Conservation (phyloP, 768 basidiomycete genomes). For the Lactarius hengduanensis region DNA sequence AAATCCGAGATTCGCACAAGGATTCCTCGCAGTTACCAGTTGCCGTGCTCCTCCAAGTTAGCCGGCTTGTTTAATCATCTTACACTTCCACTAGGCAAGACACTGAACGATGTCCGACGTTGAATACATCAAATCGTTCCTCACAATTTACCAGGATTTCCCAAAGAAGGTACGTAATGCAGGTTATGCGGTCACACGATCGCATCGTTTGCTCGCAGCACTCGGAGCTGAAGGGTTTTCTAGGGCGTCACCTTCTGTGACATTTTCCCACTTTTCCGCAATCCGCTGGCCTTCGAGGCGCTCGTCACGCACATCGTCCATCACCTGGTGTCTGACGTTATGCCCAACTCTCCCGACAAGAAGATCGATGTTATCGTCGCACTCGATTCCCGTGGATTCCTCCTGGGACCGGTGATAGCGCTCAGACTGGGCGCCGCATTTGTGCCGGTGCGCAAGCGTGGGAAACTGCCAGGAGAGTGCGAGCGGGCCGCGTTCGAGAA, state of each 20-base stretch:
- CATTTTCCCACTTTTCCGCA: conserved; percentile 88
- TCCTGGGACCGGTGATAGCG: conserved; percentile 91
- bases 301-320: conserved; percentile 86
- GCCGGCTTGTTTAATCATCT: neutral
- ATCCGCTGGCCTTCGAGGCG: conserved; percentile 85
- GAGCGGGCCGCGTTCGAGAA: conserved; percentile 77
- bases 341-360: conserved; percentile 54
- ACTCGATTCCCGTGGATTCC: conserved; percentile 93
- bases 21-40: neutral
- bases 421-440: conserved; percentile 90
- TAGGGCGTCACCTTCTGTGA: conserved; percentile 93
- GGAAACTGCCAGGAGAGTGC: conserved; percentile 91
- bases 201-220: neutral
- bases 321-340: conserved; percentile 78
- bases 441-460: conserved; percentile 90
- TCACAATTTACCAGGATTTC: conserved; percentile 71
- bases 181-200: neutral
- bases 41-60: neutral
- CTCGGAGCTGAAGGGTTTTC: neutral
- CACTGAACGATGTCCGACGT: conserved; percentile 64
- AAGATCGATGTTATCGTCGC: conserved; percentile 93
- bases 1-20: neutral
- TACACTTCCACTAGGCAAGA: neutral
- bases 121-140: conserved; percentile 59
- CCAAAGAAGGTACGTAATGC: conserved; percentile 75